Base-by-base conservation (phyloP, 495 filamentous ascomycete species). In the Apodospora peruviana region DNA sequence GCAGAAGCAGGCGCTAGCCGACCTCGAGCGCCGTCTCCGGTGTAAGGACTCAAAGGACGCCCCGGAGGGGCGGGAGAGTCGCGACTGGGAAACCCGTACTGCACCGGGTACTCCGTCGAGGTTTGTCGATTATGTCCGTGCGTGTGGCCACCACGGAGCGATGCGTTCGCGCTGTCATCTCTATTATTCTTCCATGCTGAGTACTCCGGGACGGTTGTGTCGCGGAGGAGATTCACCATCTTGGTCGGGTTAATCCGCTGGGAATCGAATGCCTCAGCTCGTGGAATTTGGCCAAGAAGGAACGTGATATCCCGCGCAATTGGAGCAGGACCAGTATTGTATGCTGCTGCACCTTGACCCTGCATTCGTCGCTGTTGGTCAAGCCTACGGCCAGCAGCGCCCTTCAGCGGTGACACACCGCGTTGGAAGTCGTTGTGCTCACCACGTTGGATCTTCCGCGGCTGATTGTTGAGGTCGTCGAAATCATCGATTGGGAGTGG, bases 341-440 rank as follows among this genome's bases (percentile, higher is more conserved):
- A 45, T 2, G 72, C 67, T 3, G 69, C 64, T 7, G 67, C 57
- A 5, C 64, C 58, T 45, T 78, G 74, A 17, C 66, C 65, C 44
- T 78, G 75, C 60, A 79, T 70, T 14, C 75, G 71, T 19, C 85
- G 81, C 55, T 88, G 85, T 61, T 90, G 87, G 57, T 95, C 87
- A 18, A 93, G 69, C 17, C 89, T 81, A 32, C 90, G 82, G 32
- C 86, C 85, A 17, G 91, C 88, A 1, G 83, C 83, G 10, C 85
- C 87, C 64, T 93, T 96, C 21, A 97, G 73, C 0, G 94, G 91
- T 14, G 88, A 95, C 40, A 86, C 90, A 19, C 83, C 88, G 18
- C 93, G 83, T 29, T 62, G 56, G 43, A 68, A 68, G 19, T 65
- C 55, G n/a, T 58, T 48, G 19, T 58, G 51, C 1, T 68, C 65